phyloP scores from a whole-genome alignment of 2,329 filamentous ascomycete genomes.

The Cadophora malorum region DNA sequence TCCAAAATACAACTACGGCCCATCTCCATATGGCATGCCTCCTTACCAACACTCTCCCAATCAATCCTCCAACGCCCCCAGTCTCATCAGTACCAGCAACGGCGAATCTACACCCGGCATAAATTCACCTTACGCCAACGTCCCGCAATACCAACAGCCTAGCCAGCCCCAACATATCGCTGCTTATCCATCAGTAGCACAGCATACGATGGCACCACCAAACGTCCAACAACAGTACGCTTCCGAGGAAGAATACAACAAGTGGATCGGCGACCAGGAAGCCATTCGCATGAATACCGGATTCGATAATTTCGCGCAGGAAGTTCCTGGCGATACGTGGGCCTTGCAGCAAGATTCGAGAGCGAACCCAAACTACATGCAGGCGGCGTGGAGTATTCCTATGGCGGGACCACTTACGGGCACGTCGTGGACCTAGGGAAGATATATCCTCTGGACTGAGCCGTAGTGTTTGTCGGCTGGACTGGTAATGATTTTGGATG shows the following conservation, averaged over 20 bases:
- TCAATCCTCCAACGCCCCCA: constrained; percentile 38
- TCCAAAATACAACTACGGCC: constrained; percentile 32
- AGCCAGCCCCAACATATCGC: constrained; percentile 20
- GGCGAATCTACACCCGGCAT: constrained; percentile 38
- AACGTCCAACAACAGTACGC: constrained; percentile 17
- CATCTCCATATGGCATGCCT: constrained; percentile 33
- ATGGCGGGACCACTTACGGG: not conserved
- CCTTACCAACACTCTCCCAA: constrained; percentile 36
- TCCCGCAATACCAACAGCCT: constrained; percentile 29
- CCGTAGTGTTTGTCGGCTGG: not conserved
- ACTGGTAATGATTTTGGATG: not conserved
- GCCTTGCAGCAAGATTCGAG: not conserved
- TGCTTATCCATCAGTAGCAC: constrained; percentile 27
- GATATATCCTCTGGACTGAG: too few relatives aligned
- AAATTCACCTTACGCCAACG: constrained; percentile 38
- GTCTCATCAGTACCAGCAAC: constrained; percentile 39
- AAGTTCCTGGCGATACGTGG: constrained; percentile 10
- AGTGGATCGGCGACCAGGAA: constrained; percentile 33
- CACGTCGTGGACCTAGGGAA: not conserved
- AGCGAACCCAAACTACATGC: constrained; percentile 18
- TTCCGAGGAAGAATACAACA: constrained; percentile 21
- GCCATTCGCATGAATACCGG: constrained; percentile 32
- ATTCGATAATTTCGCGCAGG: constrained; percentile 35
- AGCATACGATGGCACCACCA: constrained; percentile 31
- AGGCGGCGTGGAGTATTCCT: constrained; percentile 15